A percentile compares a stretch with the other conserved stretches of the same genome.
Conservation (phyloP, 1,139 yeast genomes). For the Debaryomyces singareniensis region DNA sequence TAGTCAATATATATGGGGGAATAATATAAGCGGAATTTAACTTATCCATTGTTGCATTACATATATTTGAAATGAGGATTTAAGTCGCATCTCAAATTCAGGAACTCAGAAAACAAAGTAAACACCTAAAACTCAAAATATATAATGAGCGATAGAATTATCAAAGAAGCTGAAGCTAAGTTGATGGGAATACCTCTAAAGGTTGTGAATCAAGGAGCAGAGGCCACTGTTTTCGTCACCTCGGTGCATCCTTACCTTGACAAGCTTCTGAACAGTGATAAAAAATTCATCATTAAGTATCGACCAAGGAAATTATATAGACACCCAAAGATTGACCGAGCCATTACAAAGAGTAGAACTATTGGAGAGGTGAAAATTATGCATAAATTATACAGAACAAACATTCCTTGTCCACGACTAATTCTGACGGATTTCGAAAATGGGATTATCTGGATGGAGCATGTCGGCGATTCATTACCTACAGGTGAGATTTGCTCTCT, state of each 20-base stretch:
- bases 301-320: slow-evolving; percentile 88
- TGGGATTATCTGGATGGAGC: slow-evolving; percentile 90
- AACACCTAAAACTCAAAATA: slow-evolving; percentile 1
- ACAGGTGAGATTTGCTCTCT: slow-evolving; percentile 50
- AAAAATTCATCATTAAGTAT: slow-evolving; percentile 63
- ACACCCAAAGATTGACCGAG: slow-evolving; percentile 74
- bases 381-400: slow-evolving; percentile 49
- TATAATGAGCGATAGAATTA: slow-evolving; percentile 38
- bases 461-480: slow-evolving; percentile 47
- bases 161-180: slow-evolving; percentile 34
- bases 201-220: slow-evolving; percentile 90
- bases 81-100: too few relatives aligned
- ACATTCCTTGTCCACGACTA: slow-evolving; percentile 62
- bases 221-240: slow-evolving; percentile 73
- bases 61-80: too few relatives aligned
- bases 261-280: slow-evolving; percentile 15
- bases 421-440: slow-evolving; percentile 66
- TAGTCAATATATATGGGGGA: slow-evolving; percentile 39
- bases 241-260: slow-evolving; percentile 62
- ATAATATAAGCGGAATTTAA: slow-evolving; percentile 24
- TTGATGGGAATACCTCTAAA: slow-evolving; percentile 44
- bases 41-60: slow-evolving; percentile 4
- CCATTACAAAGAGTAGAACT: slow-evolving; percentile 75
- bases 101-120: too few relatives aligned
- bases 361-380: slow-evolving; percentile 78